These are phyloP conservation scores for Oxyria digyna DNA, from an alignment of 148 eudicot species.

Conservation along the genomic window DNA sequence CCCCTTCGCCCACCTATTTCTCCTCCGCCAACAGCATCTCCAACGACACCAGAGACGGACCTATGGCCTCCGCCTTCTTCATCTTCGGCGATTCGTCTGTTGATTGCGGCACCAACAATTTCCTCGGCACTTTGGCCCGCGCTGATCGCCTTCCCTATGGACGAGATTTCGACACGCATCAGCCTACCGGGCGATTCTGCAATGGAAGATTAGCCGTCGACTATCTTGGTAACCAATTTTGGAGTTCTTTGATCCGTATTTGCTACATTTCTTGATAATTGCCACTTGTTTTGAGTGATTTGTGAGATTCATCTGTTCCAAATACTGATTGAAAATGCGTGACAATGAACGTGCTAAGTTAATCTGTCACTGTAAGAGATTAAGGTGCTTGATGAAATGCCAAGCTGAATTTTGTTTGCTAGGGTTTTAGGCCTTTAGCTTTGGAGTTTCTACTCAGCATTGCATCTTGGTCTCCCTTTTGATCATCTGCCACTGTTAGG, in stretches of 20 bases:
- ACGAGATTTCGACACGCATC: conserved; percentile 70
- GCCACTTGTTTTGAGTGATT: background rate
- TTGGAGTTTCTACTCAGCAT: background rate
- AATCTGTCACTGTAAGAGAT: background rate
- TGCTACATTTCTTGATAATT: background rate
- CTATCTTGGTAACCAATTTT: conserved; percentile 49
- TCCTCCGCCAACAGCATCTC: background rate
- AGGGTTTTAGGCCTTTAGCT: background rate
- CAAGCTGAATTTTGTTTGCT: background rate
- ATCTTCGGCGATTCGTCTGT: conserved; percentile 86
- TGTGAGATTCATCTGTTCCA: background rate
- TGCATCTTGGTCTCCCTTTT: no score
- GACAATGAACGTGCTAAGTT: background rate
- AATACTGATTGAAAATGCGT: no score
- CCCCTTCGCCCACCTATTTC: no score
- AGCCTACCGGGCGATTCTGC: conserved; percentile 77
- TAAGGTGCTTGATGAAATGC: background rate
- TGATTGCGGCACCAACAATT: conserved; percentile 80
- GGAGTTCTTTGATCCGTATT: background rate
- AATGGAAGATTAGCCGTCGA: conserved; percentile 89
- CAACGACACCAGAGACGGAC: background rate
- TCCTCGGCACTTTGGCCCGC: conserved; percentile 81
- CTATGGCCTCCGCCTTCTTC: conserved; percentile 55
- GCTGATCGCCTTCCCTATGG: conserved; percentile 87
- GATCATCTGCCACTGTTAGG: no score